Conservation (phyloP, 2,329 filamentous ascomycete genomes). For the Claviceps lovelessii region DNA sequence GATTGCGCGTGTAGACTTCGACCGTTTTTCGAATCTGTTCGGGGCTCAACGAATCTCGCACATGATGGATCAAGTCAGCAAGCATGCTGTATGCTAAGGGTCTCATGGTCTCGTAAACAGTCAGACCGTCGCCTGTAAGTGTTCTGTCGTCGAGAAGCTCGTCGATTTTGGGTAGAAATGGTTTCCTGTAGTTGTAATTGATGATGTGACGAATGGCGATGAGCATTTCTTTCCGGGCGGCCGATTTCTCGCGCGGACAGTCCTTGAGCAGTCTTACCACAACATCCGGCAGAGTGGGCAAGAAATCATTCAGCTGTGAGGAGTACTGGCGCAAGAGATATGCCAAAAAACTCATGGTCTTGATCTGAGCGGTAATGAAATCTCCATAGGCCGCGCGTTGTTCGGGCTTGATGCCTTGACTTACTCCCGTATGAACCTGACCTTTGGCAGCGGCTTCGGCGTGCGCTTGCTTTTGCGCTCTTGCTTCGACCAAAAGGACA, state of each 20-base stretch:
- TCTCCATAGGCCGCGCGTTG: constrained; percentile 91
- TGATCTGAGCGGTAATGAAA: constrained; percentile 94
- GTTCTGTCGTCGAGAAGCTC: constrained; percentile 89
- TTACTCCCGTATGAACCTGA: constrained; percentile 82
- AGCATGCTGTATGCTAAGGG: constrained; percentile 97
- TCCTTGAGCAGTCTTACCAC: constrained; percentile 86
- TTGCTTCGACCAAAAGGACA: constrained; percentile 76
- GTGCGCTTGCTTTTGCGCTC: constrained; percentile 85
- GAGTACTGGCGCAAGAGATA: constrained; percentile 83
- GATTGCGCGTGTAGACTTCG: constrained; percentile 89
- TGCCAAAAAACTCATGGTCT: constrained; percentile 97
- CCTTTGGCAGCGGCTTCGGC: constrained; percentile 65
- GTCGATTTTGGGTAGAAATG: constrained; percentile 88
- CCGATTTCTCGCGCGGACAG: constrained; percentile 86
- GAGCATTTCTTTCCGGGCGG: constrained; percentile 82
- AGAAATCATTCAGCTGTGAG: constrained; percentile 73
- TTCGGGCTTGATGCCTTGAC: constrained; percentile 61
- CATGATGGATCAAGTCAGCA: constrained; percentile 92
- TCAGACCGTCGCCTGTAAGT: constrained; percentile 86
- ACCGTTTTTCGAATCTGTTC: constrained; percentile 93
- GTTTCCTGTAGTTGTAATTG: constrained; percentile 95
- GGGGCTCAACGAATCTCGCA: constrained; percentile 73
- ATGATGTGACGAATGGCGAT: constrained; percentile 97
- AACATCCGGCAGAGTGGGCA: constrained; percentile 72
- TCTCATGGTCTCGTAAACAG: constrained; percentile 91